A percentile compares a stretch with the other conserved stretches of the same genome.
phyloP scores from a whole-genome alignment of 2,329 filamentous ascomycete species.

The Colletotrichum sp. region DNA sequence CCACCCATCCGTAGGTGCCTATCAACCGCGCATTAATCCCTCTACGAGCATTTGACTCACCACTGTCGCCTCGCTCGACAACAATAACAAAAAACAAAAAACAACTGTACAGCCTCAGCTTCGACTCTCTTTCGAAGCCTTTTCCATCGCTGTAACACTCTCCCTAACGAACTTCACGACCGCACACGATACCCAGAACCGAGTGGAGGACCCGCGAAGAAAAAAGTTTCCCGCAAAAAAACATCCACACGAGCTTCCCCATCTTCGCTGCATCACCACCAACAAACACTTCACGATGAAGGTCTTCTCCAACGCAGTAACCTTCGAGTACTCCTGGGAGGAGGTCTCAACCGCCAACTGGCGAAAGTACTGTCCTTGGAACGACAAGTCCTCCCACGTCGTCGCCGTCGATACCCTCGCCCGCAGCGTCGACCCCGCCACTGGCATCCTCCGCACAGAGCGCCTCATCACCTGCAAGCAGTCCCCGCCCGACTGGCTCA shows the following conservation, averaged over 20 bases:
- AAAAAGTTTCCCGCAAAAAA: not conserved
- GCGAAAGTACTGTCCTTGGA: slow-evolving; percentile 99
- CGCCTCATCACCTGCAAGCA: slow-evolving; percentile 68
- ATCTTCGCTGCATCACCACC: not conserved
- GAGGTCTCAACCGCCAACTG: slow-evolving; percentile 98
- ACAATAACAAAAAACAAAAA: not conserved
- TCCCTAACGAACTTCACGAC: not conserved
- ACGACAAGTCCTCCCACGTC: slow-evolving; percentile 97
- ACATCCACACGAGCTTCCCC: not conserved
- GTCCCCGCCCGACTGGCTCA: slow-evolving; percentile 78
- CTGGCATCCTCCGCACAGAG: slow-evolving; percentile 66
- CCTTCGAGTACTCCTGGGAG: slow-evolving; percentile 98
- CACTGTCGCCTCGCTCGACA: not conserved
- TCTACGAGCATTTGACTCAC: not conserved
- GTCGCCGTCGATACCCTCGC: slow-evolving; percentile 92
- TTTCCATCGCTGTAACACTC: not conserved
- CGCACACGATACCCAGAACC: not conserved
- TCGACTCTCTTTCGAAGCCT: not conserved
- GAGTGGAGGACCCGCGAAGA: not conserved
- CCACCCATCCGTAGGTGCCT: not conserved
- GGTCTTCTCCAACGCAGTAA: slow-evolving; percentile 89
- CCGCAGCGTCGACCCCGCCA: slow-evolving; percentile 62
- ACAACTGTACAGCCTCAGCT: not conserved
- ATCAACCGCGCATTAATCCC: not conserved
- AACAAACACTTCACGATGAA: slow-evolving; percentile 68